These are phyloP conservation scores for Kuraishia hungarica DNA, from an alignment of 805 yeast genomes.

Conservation along the genomic window DNA sequence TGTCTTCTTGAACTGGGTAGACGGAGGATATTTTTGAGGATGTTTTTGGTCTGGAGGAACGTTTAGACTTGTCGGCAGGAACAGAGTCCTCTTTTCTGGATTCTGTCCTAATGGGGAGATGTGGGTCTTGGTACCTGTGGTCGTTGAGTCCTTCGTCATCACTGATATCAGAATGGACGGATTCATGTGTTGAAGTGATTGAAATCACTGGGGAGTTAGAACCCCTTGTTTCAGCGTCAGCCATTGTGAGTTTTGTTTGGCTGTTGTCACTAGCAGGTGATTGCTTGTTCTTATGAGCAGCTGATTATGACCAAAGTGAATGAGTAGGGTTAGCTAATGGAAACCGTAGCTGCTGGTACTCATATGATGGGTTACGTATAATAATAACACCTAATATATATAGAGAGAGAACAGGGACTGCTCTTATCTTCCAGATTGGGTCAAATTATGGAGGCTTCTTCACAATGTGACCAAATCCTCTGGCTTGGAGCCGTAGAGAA, in stretches of 20 bases:
- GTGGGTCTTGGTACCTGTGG: slow-evolving; percentile 5
- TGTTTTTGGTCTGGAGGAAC: not conserved
- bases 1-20: not conserved
- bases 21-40: not conserved
- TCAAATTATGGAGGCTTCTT: slow-evolving; percentile 1
- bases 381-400: no score
- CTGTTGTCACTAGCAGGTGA: no score
- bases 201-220: not conserved
- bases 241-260: no score
- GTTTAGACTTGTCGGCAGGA: not conserved
- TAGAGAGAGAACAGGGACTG: no score
- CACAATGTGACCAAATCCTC: not conserved
- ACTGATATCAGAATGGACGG: slow-evolving; percentile 19
- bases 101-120: slow-evolving; percentile 4
- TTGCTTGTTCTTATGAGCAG: not conserved
- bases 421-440: not conserved
- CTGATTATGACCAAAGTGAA: no score
- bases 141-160: slow-evolving; percentile 25
- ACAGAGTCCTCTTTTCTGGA: not conserved
- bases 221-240: not conserved
- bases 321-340: not conserved
- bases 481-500: not conserved
- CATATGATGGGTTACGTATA: not conserved
- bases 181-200: slow-evolving; percentile 1
- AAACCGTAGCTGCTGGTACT: not conserved